Evolutionary conservation across 1,284 basidiomycete species (phyloP).

Genomic region (Phellinidium pouzarii): DNA sequence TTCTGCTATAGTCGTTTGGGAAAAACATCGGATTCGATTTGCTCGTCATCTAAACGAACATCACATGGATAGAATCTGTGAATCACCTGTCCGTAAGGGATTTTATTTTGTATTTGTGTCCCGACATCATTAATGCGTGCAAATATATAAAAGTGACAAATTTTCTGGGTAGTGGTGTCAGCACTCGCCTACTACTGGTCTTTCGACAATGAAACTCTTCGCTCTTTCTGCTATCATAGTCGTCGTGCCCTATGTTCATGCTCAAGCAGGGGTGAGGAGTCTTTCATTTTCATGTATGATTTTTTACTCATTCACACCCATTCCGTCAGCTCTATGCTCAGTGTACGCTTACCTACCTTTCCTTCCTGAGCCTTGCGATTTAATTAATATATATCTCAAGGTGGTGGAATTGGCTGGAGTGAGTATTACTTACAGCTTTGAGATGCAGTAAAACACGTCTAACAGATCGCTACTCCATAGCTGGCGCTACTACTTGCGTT

Average conservation of each 20-base stretch:
- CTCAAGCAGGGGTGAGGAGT: constrained; percentile 11
- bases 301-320: neutral
- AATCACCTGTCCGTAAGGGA: neutral
- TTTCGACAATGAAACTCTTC: constrained; percentile 6
- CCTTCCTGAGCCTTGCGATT: neutral
- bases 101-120: too few relatives aligned
- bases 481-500: constrained; percentile 26
- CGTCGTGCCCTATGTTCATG: constrained; percentile 4
- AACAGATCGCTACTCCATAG: constrained; percentile 16
- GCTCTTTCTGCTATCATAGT: constrained; percentile 9
- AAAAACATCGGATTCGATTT: neutral
- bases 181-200: neutral
- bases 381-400: constrained; percentile 5
- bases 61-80: too few relatives aligned
- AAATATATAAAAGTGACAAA: too few relatives aligned
- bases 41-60: neutral
- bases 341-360: constrained; percentile 7
- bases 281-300: neutral
- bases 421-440: neutral
- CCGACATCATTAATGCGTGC: too few relatives aligned
- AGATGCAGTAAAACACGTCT: neutral
- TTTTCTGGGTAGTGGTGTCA: neutral
- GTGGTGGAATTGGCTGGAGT: constrained; percentile 24
- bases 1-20: neutral
- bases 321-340: constrained; percentile 12